Conservation (phyloP, 768 basidiomycete species). For the Rickenella mellea region DNA sequence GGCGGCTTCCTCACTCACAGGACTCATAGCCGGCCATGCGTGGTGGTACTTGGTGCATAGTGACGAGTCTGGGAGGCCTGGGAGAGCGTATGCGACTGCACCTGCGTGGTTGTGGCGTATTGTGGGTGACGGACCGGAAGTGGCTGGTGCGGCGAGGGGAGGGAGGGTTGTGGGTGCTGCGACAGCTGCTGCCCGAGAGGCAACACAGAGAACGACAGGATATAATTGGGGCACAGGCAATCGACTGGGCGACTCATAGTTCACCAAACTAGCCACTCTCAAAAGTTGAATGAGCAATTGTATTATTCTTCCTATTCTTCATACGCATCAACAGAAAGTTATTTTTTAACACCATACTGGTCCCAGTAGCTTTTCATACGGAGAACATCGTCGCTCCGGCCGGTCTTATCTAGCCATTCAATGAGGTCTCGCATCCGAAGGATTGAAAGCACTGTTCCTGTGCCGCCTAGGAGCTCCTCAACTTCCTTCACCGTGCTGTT, state of each 20-base stretch:
- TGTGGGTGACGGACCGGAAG: conserved; percentile 27
- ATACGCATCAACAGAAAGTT: too few relatives aligned
- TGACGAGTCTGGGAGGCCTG: conserved; percentile 28
- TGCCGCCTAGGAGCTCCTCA: conserved; percentile 59
- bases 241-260: too few relatives aligned
- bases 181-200: conserved; percentile 19
- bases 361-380: conserved; percentile 73
- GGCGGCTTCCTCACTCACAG: conserved; percentile 51
- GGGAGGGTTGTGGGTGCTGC: conserved; percentile 21
- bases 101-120: conserved; percentile 48
- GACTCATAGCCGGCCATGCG: conserved; percentile 66
- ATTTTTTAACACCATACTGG: conserved; percentile 54
- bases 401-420: conserved; percentile 67
- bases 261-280: too few relatives aligned
- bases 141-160: conserved; percentile 17
- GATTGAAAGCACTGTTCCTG: conserved; percentile 67
- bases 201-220: conserved; percentile 18
- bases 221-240: conserved; percentile 48
- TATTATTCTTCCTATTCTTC: too few relatives aligned
- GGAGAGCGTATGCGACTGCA: conserved; percentile 35
- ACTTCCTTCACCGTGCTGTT: conserved; percentile 79
- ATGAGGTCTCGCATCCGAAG: conserved; percentile 82
- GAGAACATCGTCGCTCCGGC: conserved; percentile 49
- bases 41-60: conserved; percentile 77
- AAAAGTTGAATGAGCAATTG: too few relatives aligned